phyloP scores from a whole-genome alignment of 257 asterid genomes.

The Nicotiana knightiana region DNA sequence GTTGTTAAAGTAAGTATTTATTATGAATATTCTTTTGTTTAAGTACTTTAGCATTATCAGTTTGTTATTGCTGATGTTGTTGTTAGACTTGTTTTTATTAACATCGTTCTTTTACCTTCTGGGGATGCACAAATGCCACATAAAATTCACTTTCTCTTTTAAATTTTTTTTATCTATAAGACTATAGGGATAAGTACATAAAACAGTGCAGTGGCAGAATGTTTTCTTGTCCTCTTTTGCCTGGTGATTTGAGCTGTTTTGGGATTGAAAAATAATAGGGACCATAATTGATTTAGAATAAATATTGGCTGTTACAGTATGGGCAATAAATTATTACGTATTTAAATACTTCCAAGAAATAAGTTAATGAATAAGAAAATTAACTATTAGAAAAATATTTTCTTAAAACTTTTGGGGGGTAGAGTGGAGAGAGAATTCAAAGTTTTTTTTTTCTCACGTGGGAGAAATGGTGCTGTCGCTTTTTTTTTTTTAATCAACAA shows the following conservation, averaged over 20 bases:
- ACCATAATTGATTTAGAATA: background rate
- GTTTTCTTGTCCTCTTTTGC: conserved; percentile 8
- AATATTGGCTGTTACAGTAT: background rate
- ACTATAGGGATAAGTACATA: background rate
- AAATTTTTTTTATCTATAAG: background rate
- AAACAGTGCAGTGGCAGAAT: background rate
- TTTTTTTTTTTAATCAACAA: background rate
- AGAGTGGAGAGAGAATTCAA: background rate
- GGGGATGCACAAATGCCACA: background rate
- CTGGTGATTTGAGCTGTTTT: background rate
- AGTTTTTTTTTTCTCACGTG: background rate
- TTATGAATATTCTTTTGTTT: background rate
- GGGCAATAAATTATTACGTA: background rate
- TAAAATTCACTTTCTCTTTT: background rate
- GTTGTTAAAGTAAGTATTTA: background rate
- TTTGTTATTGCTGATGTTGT: background rate
- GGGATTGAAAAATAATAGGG: conserved; percentile 1
- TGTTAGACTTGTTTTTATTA: background rate
- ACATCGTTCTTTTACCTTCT: background rate
- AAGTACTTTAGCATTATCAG: background rate
- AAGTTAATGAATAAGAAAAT: background rate
- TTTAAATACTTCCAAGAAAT: background rate
- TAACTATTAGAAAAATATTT: background rate
- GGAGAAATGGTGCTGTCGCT: background rate
- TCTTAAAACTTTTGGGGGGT: background rate